phyloP scores from a whole-genome alignment of 352 stramenopile species.

The Phytophthora pseudosyringae region DNA sequence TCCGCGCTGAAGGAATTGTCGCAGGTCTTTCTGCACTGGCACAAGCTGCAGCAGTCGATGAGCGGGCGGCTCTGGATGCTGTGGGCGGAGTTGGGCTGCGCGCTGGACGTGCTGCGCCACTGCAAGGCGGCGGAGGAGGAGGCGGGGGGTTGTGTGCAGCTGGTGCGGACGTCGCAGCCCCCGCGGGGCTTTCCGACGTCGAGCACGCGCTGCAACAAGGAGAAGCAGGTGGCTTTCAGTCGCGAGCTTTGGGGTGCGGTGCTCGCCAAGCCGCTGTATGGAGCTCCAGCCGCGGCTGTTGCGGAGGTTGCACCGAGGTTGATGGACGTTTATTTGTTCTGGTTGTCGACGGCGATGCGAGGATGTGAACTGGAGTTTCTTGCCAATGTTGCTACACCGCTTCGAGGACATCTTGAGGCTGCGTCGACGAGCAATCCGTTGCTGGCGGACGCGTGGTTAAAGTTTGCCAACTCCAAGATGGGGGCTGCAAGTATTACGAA shows the following conservation, averaged over 20 bases:
- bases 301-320: conserved; percentile 8
- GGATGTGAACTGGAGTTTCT: conserved; percentile 47
- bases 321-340: conserved; percentile 36
- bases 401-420: conserved; percentile 29
- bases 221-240: conserved; percentile 33
- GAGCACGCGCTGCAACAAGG: conserved; percentile 25
- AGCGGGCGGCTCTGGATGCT: conserved; percentile 33
- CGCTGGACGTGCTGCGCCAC: conserved; percentile 25
- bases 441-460: conserved; percentile 24
- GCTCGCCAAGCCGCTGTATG: conserved; percentile 27
- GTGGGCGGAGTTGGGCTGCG: conserved; percentile 41
- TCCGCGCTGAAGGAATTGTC: conserved; percentile 2
- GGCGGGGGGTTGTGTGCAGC: background rate
- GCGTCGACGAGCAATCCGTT: conserved; percentile 1
- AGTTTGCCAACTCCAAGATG: conserved; percentile 16
- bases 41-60: conserved; percentile 21
- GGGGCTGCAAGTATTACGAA: background rate
- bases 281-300: background rate
- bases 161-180: conserved; percentile 9
- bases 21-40: conserved; percentile 34
- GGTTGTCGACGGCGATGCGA: conserved; percentile 40
- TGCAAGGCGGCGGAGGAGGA: conserved; percentile 1
- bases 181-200: conserved; percentile 24
- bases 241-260: conserved; percentile 32
- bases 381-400: conserved; percentile 27